phyloP scores from a whole-genome alignment of 495 filamentous ascomycete genomes.

The Penicillium antarcticum region DNA sequence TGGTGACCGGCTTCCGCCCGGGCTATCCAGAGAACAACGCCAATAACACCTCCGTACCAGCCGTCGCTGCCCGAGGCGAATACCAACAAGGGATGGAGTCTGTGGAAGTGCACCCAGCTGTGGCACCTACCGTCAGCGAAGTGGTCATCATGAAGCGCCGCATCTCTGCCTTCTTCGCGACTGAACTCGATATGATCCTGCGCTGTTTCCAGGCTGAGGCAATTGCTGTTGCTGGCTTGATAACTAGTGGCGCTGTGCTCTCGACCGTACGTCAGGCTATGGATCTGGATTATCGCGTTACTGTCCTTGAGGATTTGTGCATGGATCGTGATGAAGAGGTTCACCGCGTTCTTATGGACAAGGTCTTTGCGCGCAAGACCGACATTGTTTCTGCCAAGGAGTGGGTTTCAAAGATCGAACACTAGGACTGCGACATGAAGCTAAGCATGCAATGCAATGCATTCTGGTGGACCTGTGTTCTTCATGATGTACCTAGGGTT shows the following conservation, averaged over 20 bases:
- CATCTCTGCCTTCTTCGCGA: conserved; percentile 34
- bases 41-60: conserved; percentile 18
- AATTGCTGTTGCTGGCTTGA: conserved; percentile 32
- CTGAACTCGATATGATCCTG: conserved; percentile 35
- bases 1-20: conserved; percentile 30
- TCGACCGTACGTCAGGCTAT: conserved; percentile 37
- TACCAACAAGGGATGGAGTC: conserved; percentile 22
- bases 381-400: conserved; percentile 11
- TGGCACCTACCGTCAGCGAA: conserved; percentile 21
- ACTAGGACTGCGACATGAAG: background rate
- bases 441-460: background rate
- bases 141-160: conserved; percentile 33
- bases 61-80: conserved; percentile 9
- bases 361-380: conserved; percentile 30
- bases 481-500: background rate
- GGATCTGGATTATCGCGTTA: conserved; percentile 35
- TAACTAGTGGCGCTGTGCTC: conserved; percentile 38
- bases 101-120: conserved; percentile 20
- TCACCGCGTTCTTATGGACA: conserved; percentile 33
- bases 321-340: conserved; percentile 33
- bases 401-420: conserved; percentile 9
- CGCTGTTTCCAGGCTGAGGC: conserved; percentile 24
- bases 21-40: conserved; percentile 29
- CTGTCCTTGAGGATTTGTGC: conserved; percentile 35
- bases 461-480: background rate